Percentiles rank a stretch among this genome's conserved stretches.
phyloP scores from a whole-genome alignment of 192 early-diverging fungal species.

The Geosiphon pyriformis region DNA sequence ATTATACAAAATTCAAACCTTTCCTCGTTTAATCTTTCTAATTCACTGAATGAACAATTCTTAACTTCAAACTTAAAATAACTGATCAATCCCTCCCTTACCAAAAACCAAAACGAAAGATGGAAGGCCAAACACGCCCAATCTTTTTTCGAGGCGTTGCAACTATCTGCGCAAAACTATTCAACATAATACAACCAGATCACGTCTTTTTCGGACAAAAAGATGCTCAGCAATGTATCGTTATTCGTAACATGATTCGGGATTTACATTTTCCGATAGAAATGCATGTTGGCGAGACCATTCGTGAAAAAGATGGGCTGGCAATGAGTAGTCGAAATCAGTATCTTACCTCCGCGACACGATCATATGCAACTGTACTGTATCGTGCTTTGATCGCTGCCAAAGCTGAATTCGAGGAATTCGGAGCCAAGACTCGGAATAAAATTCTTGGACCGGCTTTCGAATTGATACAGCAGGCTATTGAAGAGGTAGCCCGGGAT shows the following conservation, averaged over 20 bases:
- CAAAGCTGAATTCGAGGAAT: slow-evolving; percentile 44
- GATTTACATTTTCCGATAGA: slow-evolving; percentile 79
- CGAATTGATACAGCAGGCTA: slow-evolving; percentile 43
- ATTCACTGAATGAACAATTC: too few relatives aligned
- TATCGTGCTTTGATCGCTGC: slow-evolving; percentile 58
- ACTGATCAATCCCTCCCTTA: too few relatives aligned
- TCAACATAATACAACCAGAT: slow-evolving; percentile 83
- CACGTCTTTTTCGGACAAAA: slow-evolving; percentile 93
- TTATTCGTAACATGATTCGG: slow-evolving; percentile 68
- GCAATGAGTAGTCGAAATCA: slow-evolving; percentile 89
- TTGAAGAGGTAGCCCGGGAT: slow-evolving; percentile 33
- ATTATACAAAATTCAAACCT: too few relatives aligned
- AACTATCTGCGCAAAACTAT: slow-evolving; percentile 89
- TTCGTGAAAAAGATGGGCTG: slow-evolving; percentile 75
- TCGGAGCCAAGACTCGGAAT: slow-evolving; percentile 32
- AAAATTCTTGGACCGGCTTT: slow-evolving; percentile 44
- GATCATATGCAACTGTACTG: slow-evolving; percentile 64
- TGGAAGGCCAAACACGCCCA: slow-evolving; percentile 90
- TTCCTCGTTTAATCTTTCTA: too few relatives aligned
- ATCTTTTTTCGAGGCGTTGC: slow-evolving; percentile 97
- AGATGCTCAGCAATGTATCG: slow-evolving; percentile 91
- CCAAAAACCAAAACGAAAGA: too few relatives aligned
- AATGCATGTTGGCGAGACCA: slow-evolving; percentile 68
- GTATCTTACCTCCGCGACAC: slow-evolving; percentile 70
- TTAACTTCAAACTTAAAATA: too few relatives aligned